Evolutionary conservation across 345 rosid genomes (phyloP).

Genomic region (Moringa oleifera): DNA sequence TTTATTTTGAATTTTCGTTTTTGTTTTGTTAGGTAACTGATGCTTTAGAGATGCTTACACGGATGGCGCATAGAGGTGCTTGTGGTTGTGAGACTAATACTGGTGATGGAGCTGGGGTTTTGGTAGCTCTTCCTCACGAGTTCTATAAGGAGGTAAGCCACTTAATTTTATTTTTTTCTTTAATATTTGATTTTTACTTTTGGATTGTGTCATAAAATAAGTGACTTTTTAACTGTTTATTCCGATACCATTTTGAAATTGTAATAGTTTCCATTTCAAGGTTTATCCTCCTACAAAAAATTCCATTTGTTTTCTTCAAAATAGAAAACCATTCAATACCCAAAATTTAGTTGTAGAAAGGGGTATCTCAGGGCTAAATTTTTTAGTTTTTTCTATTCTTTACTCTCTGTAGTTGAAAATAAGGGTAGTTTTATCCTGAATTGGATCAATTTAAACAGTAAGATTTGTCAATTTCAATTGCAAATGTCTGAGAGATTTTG

Average conservation of each 20-base stretch:
- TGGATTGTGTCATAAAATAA: no score
- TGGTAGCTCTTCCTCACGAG: slow-evolving; percentile 79
- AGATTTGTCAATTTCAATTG: no score
- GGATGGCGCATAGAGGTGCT: slow-evolving; percentile 98
- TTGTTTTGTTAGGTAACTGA: slow-evolving; percentile 56
- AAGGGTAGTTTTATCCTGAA: no score
- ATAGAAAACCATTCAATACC: no score
- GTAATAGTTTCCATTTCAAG: not conserved
- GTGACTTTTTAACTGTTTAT: not conserved
- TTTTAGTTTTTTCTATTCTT: no score
- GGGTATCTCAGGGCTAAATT: no score
- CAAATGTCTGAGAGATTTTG: no score
- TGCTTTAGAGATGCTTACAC: slow-evolving; percentile 89
- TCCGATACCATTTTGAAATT: not conserved
- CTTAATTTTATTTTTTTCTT: not conserved
- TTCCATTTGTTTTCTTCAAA: not conserved
- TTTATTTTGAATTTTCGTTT: not conserved
- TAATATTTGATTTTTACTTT: no score
- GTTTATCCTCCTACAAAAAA: no score
- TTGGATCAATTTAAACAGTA: no score
- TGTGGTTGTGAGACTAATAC: slow-evolving; percentile 98
- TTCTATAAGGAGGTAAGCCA: slow-evolving; percentile 62
- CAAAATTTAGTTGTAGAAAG: no score
- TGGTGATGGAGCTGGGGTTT: slow-evolving; percentile 99
- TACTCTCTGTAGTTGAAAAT: no score